Conservation (phyloP, 768 basidiomycete species). For the Psilocybe sp. region DNA sequence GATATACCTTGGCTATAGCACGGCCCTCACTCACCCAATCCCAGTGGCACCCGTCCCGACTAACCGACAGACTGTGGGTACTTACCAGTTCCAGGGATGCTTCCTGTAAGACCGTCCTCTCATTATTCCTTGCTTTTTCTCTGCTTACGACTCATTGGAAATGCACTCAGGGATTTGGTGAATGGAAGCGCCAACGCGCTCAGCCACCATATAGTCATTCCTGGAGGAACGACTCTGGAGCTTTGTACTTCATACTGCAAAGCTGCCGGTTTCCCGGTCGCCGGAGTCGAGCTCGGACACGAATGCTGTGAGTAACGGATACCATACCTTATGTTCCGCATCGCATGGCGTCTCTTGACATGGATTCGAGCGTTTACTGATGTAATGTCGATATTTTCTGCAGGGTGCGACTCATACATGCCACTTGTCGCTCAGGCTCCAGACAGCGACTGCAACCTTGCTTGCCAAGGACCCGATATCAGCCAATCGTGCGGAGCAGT, state of each 20-base stretch:
- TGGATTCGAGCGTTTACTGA: too few relatives aligned
- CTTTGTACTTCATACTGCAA: conserved; percentile 13
- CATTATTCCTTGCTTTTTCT: neutral
- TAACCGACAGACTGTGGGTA: conserved; percentile 9
- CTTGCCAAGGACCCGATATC: conserved; percentile 6
- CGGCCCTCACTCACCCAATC: neutral
- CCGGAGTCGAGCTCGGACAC: conserved; percentile 14
- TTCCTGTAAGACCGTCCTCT: conserved; percentile 5
- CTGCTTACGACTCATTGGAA: neutral
- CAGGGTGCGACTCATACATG: conserved; percentile 18
- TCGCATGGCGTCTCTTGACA: neutral
- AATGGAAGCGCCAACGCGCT: conserved; percentile 9
- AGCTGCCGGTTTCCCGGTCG: conserved; percentile 8
- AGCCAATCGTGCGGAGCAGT: conserved; percentile 14
- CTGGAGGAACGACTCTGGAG: conserved; percentile 11
- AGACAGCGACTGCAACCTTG: conserved; percentile 11
- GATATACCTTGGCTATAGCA: neutral
- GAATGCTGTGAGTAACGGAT: conserved; percentile 12
- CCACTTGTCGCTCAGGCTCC: conserved; percentile 4
- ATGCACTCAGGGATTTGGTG: conserved; percentile 9
- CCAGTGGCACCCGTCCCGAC: conserved; percentile 3
- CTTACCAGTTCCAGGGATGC: conserved; percentile 13
- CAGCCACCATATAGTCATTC: conserved; percentile 1
- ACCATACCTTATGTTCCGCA: too few relatives aligned
- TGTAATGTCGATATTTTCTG: neutral